phyloP scores from a whole-genome alignment of 2,329 filamentous ascomycete genomes.

The Colletotrichum paranaense region DNA sequence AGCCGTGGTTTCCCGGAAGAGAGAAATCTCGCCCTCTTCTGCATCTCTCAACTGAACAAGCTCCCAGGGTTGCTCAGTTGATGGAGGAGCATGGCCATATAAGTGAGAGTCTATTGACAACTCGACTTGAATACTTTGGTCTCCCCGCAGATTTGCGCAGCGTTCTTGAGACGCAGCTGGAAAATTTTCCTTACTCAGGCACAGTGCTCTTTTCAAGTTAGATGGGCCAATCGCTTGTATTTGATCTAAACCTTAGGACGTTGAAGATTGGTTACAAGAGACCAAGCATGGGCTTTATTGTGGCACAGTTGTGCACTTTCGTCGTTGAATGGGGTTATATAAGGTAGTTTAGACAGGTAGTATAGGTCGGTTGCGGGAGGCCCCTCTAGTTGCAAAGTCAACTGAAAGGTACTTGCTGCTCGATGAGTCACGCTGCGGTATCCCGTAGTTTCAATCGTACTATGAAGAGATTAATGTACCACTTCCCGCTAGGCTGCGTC shows the following conservation, averaged over 20 bases:
- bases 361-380: background rate
- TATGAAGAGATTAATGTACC: background rate
- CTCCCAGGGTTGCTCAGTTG: background rate
- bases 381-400: background rate
- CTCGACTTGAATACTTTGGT: background rate
- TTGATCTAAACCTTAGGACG: no score
- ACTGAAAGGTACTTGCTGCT: background rate
- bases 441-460: background rate
- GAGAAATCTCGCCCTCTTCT: background rate
- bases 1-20: background rate
- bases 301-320: background rate
- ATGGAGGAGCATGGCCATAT: background rate
- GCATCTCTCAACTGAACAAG: background rate
- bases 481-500: background rate
- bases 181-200: background rate
- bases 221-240: no score
- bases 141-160: background rate
- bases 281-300: background rate
- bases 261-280: background rate
- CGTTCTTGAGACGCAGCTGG: background rate
- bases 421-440: background rate
- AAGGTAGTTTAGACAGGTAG: background rate
- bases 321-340: background rate
- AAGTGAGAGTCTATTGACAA: background rate
- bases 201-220: no score